Conservation (phyloP, 805 yeast genomes). For the Schizosaccharomyces lindneri region DNA sequence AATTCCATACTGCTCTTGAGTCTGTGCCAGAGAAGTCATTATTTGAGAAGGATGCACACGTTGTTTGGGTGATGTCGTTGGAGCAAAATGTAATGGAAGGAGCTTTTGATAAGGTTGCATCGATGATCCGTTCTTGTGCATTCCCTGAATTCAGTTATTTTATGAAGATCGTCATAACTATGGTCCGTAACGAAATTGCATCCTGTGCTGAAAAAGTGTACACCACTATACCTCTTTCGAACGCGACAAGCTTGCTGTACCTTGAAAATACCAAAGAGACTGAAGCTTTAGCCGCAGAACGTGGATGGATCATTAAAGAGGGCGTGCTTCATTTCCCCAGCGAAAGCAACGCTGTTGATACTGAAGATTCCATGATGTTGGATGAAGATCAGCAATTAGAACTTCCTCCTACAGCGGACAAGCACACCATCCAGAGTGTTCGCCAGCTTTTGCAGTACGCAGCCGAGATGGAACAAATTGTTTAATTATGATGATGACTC, state of each 20-base stretch:
- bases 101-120: slow-evolving; percentile 54
- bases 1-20: slow-evolving; percentile 78
- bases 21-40: slow-evolving; percentile 27
- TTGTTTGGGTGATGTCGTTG: slow-evolving; percentile 65
- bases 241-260: slow-evolving; percentile 60
- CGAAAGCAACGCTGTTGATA: slow-evolving; percentile 11
- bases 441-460: neutral
- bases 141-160: neutral
- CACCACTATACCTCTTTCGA: slow-evolving; percentile 47
- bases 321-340: slow-evolving; percentile 17
- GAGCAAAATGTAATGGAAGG: slow-evolving; percentile 95
- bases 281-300: slow-evolving; percentile 27
- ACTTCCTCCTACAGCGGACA: neutral
- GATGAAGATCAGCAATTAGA: slow-evolving; percentile 2
- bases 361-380: slow-evolving; percentile 15
- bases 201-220: slow-evolving; percentile 62
- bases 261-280: slow-evolving; percentile 33
- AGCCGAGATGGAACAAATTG: slow-evolving; percentile 1
- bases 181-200: slow-evolving; percentile 71
- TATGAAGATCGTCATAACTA: slow-evolving; percentile 18
- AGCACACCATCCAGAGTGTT: neutral
- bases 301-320: slow-evolving; percentile 35
- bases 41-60: slow-evolving; percentile 37
- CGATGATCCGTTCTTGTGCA: neutral
- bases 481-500: neutral